These are phyloP conservation scores for Talinum fruticosum DNA, from an alignment of 148 eudicot species.

Conservation along the genomic window DNA sequence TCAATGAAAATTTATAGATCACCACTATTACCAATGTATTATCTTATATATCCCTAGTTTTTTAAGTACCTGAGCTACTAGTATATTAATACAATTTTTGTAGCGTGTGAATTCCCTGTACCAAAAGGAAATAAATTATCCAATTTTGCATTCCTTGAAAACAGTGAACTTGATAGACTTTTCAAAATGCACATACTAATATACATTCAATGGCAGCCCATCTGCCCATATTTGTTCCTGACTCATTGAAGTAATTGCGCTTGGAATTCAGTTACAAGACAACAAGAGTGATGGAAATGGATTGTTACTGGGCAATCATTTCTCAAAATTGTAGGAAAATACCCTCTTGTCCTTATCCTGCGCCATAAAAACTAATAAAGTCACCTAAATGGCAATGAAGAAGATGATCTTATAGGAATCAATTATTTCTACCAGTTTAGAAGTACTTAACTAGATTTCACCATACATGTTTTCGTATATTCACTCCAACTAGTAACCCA, in stretches of 20 bases:
- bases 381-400: not conserved
- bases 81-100: too few relatives aligned
- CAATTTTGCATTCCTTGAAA: too few relatives aligned
- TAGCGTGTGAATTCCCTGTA: too few relatives aligned
- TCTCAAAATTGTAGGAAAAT: not conserved
- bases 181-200: not conserved
- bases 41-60: too few relatives aligned
- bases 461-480: not conserved
- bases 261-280: not conserved
- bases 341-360: not conserved
- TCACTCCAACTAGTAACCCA: not conserved
- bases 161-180: too few relatives aligned
- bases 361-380: not conserved
- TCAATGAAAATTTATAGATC: too few relatives aligned
- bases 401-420: too few relatives aligned
- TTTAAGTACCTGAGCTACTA: too few relatives aligned
- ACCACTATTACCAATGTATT: too few relatives aligned
- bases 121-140: too few relatives aligned
- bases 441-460: not conserved
- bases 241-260: not conserved
- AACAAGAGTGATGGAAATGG: not conserved
- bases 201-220: not conserved
- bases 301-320: not conserved
- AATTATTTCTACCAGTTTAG: too few relatives aligned
- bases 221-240: not conserved